Base-by-base conservation (phyloP, 2,329 filamentous ascomycete species). In the Fragosphaeria purpurea region DNA sequence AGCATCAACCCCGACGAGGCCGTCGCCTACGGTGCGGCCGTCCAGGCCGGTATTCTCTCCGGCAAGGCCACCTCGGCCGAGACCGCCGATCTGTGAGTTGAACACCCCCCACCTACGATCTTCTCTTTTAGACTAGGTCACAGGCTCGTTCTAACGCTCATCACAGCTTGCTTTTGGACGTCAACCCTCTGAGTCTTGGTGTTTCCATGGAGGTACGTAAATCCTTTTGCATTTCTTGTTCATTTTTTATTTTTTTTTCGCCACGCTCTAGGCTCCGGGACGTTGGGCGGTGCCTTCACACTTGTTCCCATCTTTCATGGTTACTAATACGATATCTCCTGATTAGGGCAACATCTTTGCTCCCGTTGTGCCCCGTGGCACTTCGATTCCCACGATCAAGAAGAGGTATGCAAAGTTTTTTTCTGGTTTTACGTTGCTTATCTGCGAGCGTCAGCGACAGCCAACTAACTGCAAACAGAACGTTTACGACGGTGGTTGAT, bases 1-100 rank as follows among this genome's bases (percentile, higher is more conserved):
- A 93, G 87, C 79, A 97, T 97, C 79, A 98, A 98, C 83, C 93
- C 93, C 64, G 93, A 98, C 68, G 93, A 98, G 80, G 93, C 93
- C 62, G 93, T 98, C 65, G 93, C 93, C 63, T 96, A 96, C 75
- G 93, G 93, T 83, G 93, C 93, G 59, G 93, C 93, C 63, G 91
- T 98, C 56, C 93, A 98, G 78, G 93, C 93, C 61, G 93, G 90
- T 83, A 96, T 98, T 70, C 85, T 98, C 59, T 96, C 91, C 53
- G 93, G 93, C 70, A 95, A 96, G 84, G 93, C 93, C 62, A 93
- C 88, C 59, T 95, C 89, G 46, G 88, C 88, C 62, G 93, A 97
- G 66, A 96, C 91, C 55, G 80, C 86, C 56, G 93, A 97, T 70
- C 85, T 98, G 59, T 22, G 22, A 22, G 22, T 22, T 22, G 22